Base-by-base conservation (phyloP, 1,284 basidiomycete genomes). In the Chalciporus sp. region DNA sequence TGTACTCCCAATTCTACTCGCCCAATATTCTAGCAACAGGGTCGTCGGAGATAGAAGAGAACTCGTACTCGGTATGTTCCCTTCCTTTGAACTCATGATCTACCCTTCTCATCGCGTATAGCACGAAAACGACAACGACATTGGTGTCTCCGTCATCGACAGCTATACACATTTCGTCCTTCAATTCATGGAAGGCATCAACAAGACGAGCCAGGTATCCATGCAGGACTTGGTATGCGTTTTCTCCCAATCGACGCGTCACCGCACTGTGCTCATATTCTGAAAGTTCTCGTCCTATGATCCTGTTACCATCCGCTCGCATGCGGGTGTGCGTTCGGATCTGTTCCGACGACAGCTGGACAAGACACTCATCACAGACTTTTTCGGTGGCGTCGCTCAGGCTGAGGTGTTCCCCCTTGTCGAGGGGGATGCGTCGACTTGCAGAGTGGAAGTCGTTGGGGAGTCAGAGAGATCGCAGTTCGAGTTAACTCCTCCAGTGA, bases 111-210 rank as follows among this genome's bases (percentile, higher is more conserved):
- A 72, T 26, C 16, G n/a, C 29, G 8, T 17, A 1, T 23, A 96
- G 92, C 88, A 98, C 66, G 90, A 94, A 68, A 92, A 92, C 62
- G 96, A 99, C 74, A 76, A 85, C 42, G 95, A 98, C 59, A 87
- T 99, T 37, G 97, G 97, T 3, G 92, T 98, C 0, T 90, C 95
- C 0, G 92, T 99, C 49, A 98, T 98, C 56, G 97, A 99, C 67
- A 85, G 89, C 16, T 99, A 87, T 70, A 99, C 96, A 0, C 95
- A 98, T 71, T 91, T 92, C 65, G 81, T 96, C 26, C 82, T 99
- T 10, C 83, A 94, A 60, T 96, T 86, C 70, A 88, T 99, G 80
- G 96, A 98, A 72, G 81, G 83, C 8, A 87, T 97, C 62, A 92
- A 95, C 72, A 98, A 97, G 73, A 95, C 94, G 0, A 91, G 86